phyloP scores from a whole-genome alignment of 2,329 filamentous ascomycete species.

The Arthrobotrys conoides region DNA sequence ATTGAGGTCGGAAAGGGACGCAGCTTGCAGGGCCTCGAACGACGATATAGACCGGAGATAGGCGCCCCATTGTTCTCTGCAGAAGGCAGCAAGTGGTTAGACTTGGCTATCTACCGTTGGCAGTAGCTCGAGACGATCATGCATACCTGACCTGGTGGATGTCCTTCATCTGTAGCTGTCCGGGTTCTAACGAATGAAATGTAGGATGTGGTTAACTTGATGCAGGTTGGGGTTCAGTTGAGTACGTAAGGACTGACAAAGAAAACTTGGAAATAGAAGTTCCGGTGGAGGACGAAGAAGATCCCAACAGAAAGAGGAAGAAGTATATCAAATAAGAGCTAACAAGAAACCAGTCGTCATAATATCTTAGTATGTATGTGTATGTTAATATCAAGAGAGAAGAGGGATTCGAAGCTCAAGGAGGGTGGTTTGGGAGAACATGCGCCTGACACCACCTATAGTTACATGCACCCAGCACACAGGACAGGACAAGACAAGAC shows the following conservation, averaged over 20 bases:
- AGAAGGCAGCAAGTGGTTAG: background rate
- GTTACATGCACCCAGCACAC: too few relatives aligned
- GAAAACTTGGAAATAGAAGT: background rate
- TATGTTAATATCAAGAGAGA: constrained; percentile 10
- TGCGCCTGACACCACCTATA: constrained; percentile 28
- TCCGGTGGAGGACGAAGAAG: background rate
- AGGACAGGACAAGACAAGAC: too few relatives aligned
- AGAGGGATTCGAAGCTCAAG: background rate
- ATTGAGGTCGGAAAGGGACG: constrained; percentile 56
- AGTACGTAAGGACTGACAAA: background rate
- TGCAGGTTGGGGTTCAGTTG: background rate
- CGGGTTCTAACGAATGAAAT: background rate
- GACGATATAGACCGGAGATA: constrained; percentile 57
- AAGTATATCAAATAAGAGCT: background rate
- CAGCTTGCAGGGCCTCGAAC: constrained; percentile 58
- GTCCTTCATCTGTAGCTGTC: constrained; percentile 53
- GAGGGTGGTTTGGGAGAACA: constrained; percentile 5
- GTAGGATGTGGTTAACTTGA: background rate
- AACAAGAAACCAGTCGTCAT: constrained; percentile 20
- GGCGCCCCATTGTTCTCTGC: constrained; percentile 51
- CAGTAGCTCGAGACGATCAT: background rate
- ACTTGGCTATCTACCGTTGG: background rate
- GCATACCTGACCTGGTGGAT: constrained; percentile 54
- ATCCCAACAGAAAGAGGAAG: background rate
- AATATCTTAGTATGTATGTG: background rate